Evolutionary conservation across 441 rosid species (phyloP).

Genomic region (Jatropha podagrica): DNA sequence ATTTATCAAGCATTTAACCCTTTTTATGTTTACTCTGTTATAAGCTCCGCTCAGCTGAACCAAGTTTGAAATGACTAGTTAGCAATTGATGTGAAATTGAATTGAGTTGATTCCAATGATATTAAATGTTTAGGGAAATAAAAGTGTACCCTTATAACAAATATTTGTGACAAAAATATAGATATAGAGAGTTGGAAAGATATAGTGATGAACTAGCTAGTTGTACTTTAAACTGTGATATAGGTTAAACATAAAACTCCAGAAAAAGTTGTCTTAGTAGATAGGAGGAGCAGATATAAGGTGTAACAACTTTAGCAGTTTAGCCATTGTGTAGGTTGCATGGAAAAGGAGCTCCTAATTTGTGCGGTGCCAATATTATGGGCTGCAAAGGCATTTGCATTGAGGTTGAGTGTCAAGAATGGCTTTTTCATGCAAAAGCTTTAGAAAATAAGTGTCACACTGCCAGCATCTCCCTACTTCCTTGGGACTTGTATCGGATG

Average conservation of each 20-base stretch:
- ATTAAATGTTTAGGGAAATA: neutral
- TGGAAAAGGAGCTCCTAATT: neutral
- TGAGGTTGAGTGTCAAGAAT: neutral
- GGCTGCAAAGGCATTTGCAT: neutral
- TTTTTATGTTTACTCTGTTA: neutral
- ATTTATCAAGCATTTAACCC: neutral
- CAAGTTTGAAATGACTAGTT: neutral
- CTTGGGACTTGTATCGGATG: neutral
- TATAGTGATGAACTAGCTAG: neutral
- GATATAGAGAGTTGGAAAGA: neutral
- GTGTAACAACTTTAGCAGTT: neutral
- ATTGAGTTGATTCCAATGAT: neutral
- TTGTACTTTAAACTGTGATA: neutral
- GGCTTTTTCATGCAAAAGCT: neutral
- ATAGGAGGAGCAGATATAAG: neutral
- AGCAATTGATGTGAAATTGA: neutral
- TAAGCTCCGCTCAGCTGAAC: neutral
- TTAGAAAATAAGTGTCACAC: neutral
- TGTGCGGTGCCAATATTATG: neutral
- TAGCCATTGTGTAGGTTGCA: neutral
- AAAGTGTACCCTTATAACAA: neutral
- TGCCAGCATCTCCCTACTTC: neutral
- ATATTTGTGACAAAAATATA: neutral
- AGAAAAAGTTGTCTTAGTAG: neutral
- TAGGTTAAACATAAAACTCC: neutral